Evolutionary conservation across 2,329 filamentous ascomycete genomes (phyloP).

Genomic region (Cercospora canescens): DNA sequence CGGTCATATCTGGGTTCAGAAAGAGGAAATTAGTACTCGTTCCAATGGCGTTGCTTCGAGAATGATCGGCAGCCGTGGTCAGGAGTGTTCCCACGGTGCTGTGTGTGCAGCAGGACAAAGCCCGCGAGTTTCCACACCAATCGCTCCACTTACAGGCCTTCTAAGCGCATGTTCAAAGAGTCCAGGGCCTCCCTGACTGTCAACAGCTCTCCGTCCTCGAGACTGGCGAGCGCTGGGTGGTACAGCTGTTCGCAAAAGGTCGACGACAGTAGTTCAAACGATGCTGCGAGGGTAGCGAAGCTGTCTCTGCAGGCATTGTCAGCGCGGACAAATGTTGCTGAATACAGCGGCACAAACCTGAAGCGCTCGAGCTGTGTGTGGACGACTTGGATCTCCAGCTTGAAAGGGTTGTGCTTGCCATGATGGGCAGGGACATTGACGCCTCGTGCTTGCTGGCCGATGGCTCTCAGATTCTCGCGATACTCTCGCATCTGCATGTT

Average conservation of each 20-base stretch:
- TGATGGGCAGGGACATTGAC: not conserved
- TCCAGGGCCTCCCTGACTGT: not conserved
- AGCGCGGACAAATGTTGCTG: not conserved
- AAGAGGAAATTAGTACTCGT: not conserved
- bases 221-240: not conserved
- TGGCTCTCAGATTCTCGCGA: not conserved
- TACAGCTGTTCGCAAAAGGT: not conserved
- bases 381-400: not conserved
- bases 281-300: not conserved
- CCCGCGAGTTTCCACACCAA: not conserved
- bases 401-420: slow-evolving; percentile 3
- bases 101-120: not conserved
- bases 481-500: not conserved
- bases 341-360: not conserved
- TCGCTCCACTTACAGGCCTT: not conserved
- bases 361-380: not conserved
- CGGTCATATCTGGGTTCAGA: not conserved
- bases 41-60: not conserved
- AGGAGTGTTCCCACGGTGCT: not conserved
- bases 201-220: not conserved
- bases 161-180: not conserved
- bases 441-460: not conserved
- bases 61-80: not conserved
- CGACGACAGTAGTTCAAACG: not conserved
- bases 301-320: not conserved